Conservation (phyloP, 2,329 filamentous ascomycete species). For the Xylariaceae sp. region DNA sequence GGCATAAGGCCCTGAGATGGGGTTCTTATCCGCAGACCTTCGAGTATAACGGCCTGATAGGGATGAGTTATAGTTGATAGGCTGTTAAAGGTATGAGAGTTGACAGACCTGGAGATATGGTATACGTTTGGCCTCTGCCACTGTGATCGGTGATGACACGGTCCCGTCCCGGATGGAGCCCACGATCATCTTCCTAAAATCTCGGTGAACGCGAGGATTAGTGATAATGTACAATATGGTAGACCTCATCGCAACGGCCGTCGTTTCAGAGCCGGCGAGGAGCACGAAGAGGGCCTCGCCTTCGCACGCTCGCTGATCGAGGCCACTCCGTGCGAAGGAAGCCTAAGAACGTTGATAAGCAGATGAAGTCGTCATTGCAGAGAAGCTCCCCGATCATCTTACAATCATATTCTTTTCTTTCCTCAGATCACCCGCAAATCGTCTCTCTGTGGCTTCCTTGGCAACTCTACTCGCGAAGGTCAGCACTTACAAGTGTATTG, state of each 20-base stretch:
- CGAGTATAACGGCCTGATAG: slow-evolving; percentile 30
- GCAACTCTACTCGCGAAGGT: slow-evolving; percentile 3
- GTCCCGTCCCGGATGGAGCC: slow-evolving; percentile 27
- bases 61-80: neutral
- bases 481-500: neutral
- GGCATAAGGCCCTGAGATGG: slow-evolving; percentile 23
- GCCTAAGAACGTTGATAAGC: slow-evolving; percentile 12
- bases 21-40: slow-evolving; percentile 34
- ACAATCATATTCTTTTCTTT: slow-evolving; percentile 16
- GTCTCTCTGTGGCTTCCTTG: slow-evolving; percentile 6
- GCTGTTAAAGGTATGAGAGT: neutral
- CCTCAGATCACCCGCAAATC: slow-evolving; percentile 2
- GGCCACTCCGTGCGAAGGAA: slow-evolving; percentile 28
- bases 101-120: slow-evolving; percentile 24
- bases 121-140: slow-evolving; percentile 26
- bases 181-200: slow-evolving; percentile 42
- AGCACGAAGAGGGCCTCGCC: slow-evolving; percentile 26
- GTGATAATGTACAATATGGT: slow-evolving; percentile 44
- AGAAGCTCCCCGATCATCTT: slow-evolving; percentile 6
- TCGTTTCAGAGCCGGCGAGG: slow-evolving; percentile 43
- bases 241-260: slow-evolving; percentile 41
- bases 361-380: neutral
- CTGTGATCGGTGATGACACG: slow-evolving; percentile 26
- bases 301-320: slow-evolving; percentile 25
- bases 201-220: slow-evolving; percentile 37